Evolutionary conservation across 306 rosid species (phyloP), one percentile per base, ranked within the genome.

Genomic region (Cicer chorassanicum): DNA sequence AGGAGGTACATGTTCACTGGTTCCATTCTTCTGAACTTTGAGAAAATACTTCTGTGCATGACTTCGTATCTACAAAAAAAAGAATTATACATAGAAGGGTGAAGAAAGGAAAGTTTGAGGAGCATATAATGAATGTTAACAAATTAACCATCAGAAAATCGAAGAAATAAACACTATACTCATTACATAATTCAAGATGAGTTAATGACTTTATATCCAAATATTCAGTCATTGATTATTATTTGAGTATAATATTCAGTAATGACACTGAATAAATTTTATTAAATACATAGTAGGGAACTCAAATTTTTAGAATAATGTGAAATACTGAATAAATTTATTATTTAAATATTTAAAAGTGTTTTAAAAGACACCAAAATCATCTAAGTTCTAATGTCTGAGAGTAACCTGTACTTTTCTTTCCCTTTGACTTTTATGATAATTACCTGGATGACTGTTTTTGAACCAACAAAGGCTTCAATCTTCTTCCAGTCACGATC

Each of bases 401-500:
- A 1, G 2, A 49, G 18, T 68, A 84, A 44, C 39, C 43, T 36
- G 41, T 63, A 54, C 19, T 55, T 41, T 41, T 60, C 44, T 67
- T 71, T 60, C 59, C 62, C 24, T 61, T 56, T 41, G 50, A 56
- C 21, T 48, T 61, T 19, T 72, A 74, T 42, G 46, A 24, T 49
- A 66, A 64, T 85, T 89, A 94, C 99, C 98, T 95, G 99, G 71
- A 95, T 92, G 72, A 92, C 97, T n/a, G 98, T 89, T 86, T 95
- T 95, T 42, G 99, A 87, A 59, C 96, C 99, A 13, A 95, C 86
- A 85, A 87, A 95, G 63, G 99, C 98, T 89, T 89, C 97, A 79
- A 95, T 95, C 88, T 92, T 95, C 84, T 95, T 95, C 99, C 99
- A 95, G 82, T 95, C 99, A 38, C 99, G 98, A 75, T 92, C 97